Evolutionary conservation across 1,284 basidiomycete genomes (phyloP).

Genomic region (Retiboletus flavoniger): DNA sequence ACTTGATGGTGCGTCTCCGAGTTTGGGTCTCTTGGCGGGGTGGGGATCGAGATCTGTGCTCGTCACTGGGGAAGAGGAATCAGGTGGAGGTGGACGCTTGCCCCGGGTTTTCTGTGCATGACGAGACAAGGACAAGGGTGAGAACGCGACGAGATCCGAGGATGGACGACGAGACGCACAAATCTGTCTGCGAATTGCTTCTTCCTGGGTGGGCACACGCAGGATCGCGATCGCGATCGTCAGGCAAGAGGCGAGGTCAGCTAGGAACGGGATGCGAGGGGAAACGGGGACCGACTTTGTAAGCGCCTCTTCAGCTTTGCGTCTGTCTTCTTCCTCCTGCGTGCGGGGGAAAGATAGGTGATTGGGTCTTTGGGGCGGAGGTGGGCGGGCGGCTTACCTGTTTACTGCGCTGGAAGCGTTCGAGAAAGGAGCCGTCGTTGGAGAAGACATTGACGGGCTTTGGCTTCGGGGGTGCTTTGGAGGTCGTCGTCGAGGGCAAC

Average conservation of each 20-base stretch:
- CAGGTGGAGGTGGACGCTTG: constrained; percentile 52
- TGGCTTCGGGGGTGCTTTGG: constrained; percentile 32
- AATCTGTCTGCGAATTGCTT: constrained; percentile 59
- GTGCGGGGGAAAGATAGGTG: background rate
- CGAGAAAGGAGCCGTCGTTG: constrained; percentile 58
- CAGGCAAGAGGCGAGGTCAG: background rate
- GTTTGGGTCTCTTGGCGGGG: constrained; percentile 42
- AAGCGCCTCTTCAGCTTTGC: constrained; percentile 49
- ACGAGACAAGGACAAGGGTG: background rate
- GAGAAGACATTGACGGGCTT: constrained; percentile 57
- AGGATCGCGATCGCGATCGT: too few relatives aligned
- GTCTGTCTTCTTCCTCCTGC: constrained; percentile 61
- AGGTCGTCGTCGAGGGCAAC: background rate
- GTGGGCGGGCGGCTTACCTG: constrained; percentile 38
- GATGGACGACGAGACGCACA: constrained; percentile 42
- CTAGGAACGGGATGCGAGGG: background rate
- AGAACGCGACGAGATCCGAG: background rate
- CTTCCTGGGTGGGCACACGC: constrained; percentile 44
- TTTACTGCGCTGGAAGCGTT: constrained; percentile 53
- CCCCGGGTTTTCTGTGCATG: constrained; percentile 54
- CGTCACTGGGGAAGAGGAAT: constrained; percentile 32
- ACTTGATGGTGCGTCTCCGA: constrained; percentile 34
- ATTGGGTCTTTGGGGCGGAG: background rate
- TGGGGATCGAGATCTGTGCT: constrained; percentile 32
- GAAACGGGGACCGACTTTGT: constrained; percentile 39